Base-by-base conservation (phyloP, 495 filamentous ascomycete genomes). In the Monascus purpureus region DNA sequence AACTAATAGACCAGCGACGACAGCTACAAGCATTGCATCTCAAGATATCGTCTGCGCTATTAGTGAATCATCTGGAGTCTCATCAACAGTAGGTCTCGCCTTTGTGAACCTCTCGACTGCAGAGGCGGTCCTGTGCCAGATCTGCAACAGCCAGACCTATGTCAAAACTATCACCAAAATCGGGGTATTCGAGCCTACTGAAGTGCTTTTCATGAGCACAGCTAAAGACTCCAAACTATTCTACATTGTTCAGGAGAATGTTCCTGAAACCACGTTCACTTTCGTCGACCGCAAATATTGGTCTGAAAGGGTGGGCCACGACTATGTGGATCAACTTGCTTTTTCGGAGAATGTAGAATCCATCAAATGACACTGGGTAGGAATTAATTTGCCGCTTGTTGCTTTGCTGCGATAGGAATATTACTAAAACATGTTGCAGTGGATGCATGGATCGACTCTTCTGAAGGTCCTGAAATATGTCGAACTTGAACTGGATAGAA, bases 301-400 rank as follows among this genome's bases (percentile, higher is more conserved):
- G 77, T 85, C 82, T n/a, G 87, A 96, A 44, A 73, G 70, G 8
- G 59, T 68, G 2, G 84, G 83, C 1, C 61, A 86, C 27, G 81
- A 82, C 16, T 81, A 82, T 47, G 76, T 95, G 32, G 72, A 88
- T 32, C 65, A 72, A 9, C 60, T 94, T 17, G 82, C 83, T 2
- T 80, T 90, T 49, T 55, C 63, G 6, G 72, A 82, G 34, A 80
- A 94, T 46, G 60, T 81, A 2, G 77, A 85, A 37, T 72, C 82
- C 7, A 72, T 94, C 46, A 84, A 78, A 64, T 82, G 17, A 73
- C 77, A 11, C 68, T 93, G 20, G 75, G 74, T 23, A 77, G 76
- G 13, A 92, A 93, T 40, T 95, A 84, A 55, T 95, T 88, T 56
- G 82, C 84, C 15, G 75, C 78, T 1, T 94, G 84, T 52, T 86